A percentile compares a stretch with the other conserved stretches of the same genome.
Evolutionary conservation across 225 moss, liverwort and hornwort species (phyloP).

Genomic region (Pseudoscleropodium purum): DNA sequence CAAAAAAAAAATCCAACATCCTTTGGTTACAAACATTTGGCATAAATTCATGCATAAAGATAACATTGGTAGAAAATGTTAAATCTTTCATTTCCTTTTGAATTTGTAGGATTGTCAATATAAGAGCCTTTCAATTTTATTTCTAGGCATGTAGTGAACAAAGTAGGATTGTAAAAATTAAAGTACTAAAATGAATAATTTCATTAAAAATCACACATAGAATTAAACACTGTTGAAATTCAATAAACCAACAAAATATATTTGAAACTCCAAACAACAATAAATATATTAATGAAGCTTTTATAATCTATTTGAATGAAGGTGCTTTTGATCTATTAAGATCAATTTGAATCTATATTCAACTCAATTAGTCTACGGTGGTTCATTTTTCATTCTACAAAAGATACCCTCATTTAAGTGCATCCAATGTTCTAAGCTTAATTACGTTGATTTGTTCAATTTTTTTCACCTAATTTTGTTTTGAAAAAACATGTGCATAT

Average conservation of each 20-base stretch:
- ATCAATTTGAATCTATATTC: not conserved
- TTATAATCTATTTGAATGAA: not conserved
- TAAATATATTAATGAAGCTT: not conserved
- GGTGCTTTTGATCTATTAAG: not conserved
- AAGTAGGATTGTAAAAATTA: not conserved
- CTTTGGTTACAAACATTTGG: not conserved
- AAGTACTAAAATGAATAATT: not conserved
- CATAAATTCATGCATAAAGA: not conserved
- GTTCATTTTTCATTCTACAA: not conserved
- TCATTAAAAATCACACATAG: not conserved
- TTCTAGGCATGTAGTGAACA: rapidly evolving
- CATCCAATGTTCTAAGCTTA: not conserved
- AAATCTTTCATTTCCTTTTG: not conserved
- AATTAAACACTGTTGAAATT: not conserved
- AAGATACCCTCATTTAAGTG: not conserved
- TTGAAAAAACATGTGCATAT: not conserved
- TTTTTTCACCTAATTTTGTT: not conserved
- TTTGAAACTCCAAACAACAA: not conserved
- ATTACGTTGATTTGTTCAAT: not conserved
- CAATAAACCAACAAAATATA: not conserved
- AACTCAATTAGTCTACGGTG: rapidly evolving
- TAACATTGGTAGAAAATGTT: not conserved
- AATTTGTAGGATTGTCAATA: not conserved
- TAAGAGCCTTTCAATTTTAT: not conserved
- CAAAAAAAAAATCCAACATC: not conserved